Base-by-base conservation (phyloP, 208 protist species). In the Leptomonas pyrrhocoris region DNA sequence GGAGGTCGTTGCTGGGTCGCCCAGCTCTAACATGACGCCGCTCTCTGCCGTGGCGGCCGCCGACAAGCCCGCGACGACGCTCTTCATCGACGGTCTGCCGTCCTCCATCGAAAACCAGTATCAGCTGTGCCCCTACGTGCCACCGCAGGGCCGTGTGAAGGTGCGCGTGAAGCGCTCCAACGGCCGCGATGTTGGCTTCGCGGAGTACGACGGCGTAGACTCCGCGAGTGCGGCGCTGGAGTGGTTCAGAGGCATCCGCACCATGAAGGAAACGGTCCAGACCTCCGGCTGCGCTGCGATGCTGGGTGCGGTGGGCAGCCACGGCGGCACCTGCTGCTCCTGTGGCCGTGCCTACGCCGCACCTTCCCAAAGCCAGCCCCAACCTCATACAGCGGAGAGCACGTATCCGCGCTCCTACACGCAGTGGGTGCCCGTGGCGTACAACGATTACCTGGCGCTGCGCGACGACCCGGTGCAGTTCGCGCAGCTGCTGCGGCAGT, bases 81-180 rank as follows among this genome's bases (percentile, higher is more conserved):
- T 93, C n/a, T 93, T 84, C 68, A 80, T 93, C 30, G 70, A 64
- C 53, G 74, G 75, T 34, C 46, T 93, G 25, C 81, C 87, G 12
- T 21, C 66, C 13, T 58, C 30, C 16, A 72, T 93, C 13, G 65
- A 77, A 30, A 89, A 85, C 57, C 67, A 76, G 38, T 42, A 61
- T 1, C 75, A 78, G 25, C 71, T 93, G 36, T 28, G 56, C 23
- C 79, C 79, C 0, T 84, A 73, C 66, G 84, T 93, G 13, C 87
- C 87, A 11, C 69, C 64, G 16, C 67, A 83, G 25, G 87, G 87
- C n/a, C 59, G 85, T 7, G 28, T 75, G 42, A 30, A 25, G 9
- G 50, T 93, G 21, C 82, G 81, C 12, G 84, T 88, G 27, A 90
- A 86, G 79, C 72, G 74, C 2, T 55, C 66, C 19, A 68, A 53